phyloP scores from a whole-genome alignment of 768 basidiomycete species.

The Agaricus sinodeliciosus region DNA sequence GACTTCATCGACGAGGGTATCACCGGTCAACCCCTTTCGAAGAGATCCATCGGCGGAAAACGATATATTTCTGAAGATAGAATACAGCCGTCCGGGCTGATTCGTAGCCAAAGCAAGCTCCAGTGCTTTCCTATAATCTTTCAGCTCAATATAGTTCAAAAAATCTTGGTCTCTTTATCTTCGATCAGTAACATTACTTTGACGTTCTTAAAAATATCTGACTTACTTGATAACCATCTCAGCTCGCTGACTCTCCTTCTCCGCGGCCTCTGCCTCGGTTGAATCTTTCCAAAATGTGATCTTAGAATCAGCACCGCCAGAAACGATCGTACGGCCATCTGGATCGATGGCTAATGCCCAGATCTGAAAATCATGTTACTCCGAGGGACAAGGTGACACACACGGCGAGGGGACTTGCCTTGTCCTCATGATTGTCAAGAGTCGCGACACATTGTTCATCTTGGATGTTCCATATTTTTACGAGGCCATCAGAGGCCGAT shows the following conservation, averaged over 20 bases:
- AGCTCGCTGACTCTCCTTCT: conserved; percentile 67
- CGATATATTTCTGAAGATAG: conserved; percentile 67
- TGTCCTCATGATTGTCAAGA: conserved; percentile 96
- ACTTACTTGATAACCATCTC: conserved; percentile 78
- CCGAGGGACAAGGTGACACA: not conserved
- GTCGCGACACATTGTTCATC: conserved; percentile 86
- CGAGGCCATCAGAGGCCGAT: conserved; percentile 87
- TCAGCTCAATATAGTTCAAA: conserved; percentile 77
- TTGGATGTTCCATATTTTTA: conserved; percentile 91
- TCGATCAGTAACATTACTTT: conserved; percentile 2
- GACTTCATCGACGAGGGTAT: conserved; percentile 71
- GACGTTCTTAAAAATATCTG: not conserved
- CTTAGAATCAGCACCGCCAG: conserved; percentile 93
- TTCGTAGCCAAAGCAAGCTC: conserved; percentile 88
- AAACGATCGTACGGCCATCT: conserved; percentile 82
- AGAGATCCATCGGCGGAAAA: conserved; percentile 18
- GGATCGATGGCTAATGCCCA: conserved; percentile 86
- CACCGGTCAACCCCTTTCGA: conserved; percentile 52
- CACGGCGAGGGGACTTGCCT: conserved; percentile 44
- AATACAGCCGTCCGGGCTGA: conserved; percentile 83
- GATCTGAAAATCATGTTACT: conserved; percentile 47
- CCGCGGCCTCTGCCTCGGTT: conserved; percentile 74
- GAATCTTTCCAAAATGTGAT: conserved; percentile 97
- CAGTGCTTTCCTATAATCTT: conserved; percentile 89
- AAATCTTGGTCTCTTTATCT: conserved; percentile 92